These are phyloP conservation scores for Neopestalotiopsis sp. DNA, from an alignment of 2,329 filamentous ascomycete species.

Conservation along the genomic window DNA sequence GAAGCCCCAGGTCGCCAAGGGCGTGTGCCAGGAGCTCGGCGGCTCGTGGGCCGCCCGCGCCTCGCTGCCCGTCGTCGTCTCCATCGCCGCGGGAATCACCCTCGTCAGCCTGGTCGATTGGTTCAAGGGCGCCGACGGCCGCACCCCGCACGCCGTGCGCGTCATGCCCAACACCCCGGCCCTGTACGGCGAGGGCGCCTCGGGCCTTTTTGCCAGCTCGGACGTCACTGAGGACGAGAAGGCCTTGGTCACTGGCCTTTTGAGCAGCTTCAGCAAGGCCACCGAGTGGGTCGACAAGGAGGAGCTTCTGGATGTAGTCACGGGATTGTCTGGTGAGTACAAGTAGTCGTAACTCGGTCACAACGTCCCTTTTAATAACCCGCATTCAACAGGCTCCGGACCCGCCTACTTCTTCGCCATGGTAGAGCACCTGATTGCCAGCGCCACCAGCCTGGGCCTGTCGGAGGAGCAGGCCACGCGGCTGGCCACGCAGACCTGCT, in stretches of 20 bases:
- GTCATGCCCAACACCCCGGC: constrained; percentile 61
- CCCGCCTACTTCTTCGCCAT: constrained; percentile 60
- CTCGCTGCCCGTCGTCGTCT: constrained; percentile 50
- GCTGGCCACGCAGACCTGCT: constrained; percentile 55
- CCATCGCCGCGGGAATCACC: constrained; percentile 56
- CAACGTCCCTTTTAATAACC: neutral
- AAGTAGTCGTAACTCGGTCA: neutral
- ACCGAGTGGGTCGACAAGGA: constrained; percentile 57
- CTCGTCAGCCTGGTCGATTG: constrained; percentile 49
- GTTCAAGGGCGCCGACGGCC: constrained; percentile 44
- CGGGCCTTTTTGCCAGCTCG: constrained; percentile 50
- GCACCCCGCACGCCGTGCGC: constrained; percentile 50
- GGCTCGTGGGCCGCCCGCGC: constrained; percentile 40
- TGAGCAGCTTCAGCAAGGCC: constrained; percentile 52
- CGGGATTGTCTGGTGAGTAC: constrained; percentile 51
- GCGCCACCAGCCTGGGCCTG: constrained; percentile 50
- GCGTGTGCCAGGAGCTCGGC: constrained; percentile 53
- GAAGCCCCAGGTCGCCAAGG: constrained; percentile 56
- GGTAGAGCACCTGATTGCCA: constrained; percentile 55
- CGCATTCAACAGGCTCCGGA: constrained; percentile 46
- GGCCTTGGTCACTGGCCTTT: constrained; percentile 46
- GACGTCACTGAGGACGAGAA: constrained; percentile 49
- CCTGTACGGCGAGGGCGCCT: constrained; percentile 55
- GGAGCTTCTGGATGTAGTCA: constrained; percentile 56
- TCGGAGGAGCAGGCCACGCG: constrained; percentile 54